Evolutionary conservation across 2,329 filamentous ascomycete genomes (phyloP).

Genomic region (Neopestalotiopsis clavispora): DNA sequence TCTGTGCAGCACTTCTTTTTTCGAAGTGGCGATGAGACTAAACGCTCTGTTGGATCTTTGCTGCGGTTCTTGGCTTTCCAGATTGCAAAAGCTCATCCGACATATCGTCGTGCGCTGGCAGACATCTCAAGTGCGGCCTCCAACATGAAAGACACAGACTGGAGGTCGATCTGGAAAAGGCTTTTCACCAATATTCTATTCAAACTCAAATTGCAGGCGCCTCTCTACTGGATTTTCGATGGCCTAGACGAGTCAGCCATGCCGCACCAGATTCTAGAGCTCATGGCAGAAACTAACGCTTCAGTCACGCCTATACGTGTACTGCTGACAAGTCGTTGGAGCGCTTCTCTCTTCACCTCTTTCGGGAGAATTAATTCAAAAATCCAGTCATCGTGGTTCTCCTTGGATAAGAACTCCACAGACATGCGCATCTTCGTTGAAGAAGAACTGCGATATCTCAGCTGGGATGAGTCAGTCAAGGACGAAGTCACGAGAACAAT

Average conservation of each 20-base stretch:
- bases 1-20: constrained; percentile 22
- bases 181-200: constrained; percentile 15
- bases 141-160: constrained; percentile 16
- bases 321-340: constrained; percentile 15
- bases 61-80: constrained; percentile 16
- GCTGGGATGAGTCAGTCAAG: constrained; percentile 18
- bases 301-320: constrained; percentile 11
- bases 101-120: constrained; percentile 9
- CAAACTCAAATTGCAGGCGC: background rate
- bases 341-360: background rate
- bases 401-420: constrained; percentile 8
- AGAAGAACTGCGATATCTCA: constrained; percentile 20
- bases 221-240: constrained; percentile 24
- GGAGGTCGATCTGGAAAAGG: constrained; percentile 21
- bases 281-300: constrained; percentile 9
- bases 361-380: constrained; percentile 12
- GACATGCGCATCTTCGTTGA: constrained; percentile 21
- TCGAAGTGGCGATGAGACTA: constrained; percentile 16
- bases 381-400: constrained; percentile 8
- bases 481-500: constrained; percentile 24
- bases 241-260: constrained; percentile 21
- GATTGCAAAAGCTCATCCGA: constrained; percentile 11
- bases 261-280: constrained; percentile 16
- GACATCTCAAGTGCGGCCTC: background rate
- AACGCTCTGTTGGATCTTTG: constrained; percentile 15